phyloP scores from a whole-genome alignment of 176 grass and related monocot species.

The Triticum monococcum region DNA sequence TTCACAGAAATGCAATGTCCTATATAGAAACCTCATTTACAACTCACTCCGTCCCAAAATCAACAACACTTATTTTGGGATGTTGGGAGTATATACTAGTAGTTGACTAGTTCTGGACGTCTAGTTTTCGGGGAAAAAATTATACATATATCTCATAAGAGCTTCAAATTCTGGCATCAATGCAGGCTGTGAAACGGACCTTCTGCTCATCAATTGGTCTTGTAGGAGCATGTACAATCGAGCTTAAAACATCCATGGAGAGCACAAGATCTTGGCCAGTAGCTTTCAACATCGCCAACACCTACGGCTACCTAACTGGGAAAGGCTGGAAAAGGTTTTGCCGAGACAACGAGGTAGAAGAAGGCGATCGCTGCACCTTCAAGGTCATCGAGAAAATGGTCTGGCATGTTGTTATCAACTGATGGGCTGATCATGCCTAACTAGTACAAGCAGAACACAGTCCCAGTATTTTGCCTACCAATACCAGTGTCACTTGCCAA shows the following conservation, averaged over 20 bases:
- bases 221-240: background rate
- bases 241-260: background rate
- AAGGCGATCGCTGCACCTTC: conserved; percentile 19
- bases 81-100: too few species aligned
- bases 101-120: too few species aligned
- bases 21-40: too few species aligned
- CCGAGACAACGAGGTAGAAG: conserved; percentile 26
- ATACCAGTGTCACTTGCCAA: background rate
- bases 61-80: too few species aligned
- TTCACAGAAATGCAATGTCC: too few species aligned
- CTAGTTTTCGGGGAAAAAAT: too few species aligned
- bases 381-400: background rate
- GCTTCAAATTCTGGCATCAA: background rate
- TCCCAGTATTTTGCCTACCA: conserved; percentile 8
- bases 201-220: conserved; percentile 33
- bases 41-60: too few species aligned
- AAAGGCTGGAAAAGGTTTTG: conserved; percentile 31
- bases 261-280: conserved; percentile 21
- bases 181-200: conserved; percentile 15
- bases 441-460: background rate
- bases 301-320: conserved; percentile 11
- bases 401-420: background rate
- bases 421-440: background rate
- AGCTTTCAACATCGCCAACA: background rate
- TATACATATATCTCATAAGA: background rate